Evolutionary conservation across 495 filamentous ascomycete species (phyloP).

Genomic region (Neurospora cerealis): DNA sequence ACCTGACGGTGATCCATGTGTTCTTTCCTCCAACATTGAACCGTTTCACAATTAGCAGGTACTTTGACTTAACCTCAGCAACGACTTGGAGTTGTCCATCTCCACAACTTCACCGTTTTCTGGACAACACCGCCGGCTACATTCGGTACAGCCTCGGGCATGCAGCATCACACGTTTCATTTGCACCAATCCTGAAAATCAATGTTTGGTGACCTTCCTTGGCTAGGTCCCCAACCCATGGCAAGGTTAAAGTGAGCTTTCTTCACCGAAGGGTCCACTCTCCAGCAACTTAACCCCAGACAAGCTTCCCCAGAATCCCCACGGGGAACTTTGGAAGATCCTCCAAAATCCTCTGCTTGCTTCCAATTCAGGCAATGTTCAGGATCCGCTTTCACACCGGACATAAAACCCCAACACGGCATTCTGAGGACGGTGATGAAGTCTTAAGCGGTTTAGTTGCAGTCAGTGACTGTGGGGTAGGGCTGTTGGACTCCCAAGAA

Average conservation of each 20-base stretch:
- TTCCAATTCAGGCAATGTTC: background rate
- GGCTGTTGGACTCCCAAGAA: background rate
- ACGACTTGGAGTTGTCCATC: background rate
- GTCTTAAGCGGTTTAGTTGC: background rate
- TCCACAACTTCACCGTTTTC: background rate
- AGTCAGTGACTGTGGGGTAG: background rate
- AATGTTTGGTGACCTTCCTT: background rate
- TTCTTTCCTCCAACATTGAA: too few relatives aligned
- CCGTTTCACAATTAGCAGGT: background rate
- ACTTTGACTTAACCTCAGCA: background rate
- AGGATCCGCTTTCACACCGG: background rate
- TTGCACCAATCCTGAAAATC: background rate
- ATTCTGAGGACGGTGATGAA: background rate
- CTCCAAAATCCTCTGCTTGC: background rate
- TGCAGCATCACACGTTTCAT: background rate
- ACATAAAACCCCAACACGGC: background rate
- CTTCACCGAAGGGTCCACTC: background rate
- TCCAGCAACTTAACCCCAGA: background rate
- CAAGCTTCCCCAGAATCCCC: background rate
- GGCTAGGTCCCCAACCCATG: background rate
- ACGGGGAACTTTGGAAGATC: background rate
- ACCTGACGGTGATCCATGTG: accelerated
- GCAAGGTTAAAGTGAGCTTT: background rate
- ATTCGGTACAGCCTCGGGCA: background rate
- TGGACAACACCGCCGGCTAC: background rate